Conservation (phyloP, 257 asterid species). For the Nicotiana benthamiana region DNA sequence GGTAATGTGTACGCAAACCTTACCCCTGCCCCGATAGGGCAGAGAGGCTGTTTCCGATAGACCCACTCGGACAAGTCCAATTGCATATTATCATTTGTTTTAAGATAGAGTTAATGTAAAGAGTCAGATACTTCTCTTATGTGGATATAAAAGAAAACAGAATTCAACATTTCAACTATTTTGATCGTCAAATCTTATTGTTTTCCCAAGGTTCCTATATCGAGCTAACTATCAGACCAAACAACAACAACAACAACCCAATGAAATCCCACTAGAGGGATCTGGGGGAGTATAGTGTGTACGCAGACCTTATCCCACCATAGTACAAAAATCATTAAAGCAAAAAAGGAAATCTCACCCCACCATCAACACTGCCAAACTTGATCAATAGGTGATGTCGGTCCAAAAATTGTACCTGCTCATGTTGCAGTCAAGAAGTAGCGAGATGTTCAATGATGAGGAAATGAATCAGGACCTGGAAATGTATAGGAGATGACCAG, state of each 20-base stretch:
- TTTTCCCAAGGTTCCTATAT: background rate
- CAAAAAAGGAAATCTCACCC: slow-evolving; percentile 53
- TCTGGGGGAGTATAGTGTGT: too few relatives aligned
- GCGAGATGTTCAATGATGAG: slow-evolving; percentile 1
- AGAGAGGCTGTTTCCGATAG: too few relatives aligned
- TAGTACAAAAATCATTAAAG: slow-evolving; percentile 7
- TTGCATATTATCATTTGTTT: background rate
- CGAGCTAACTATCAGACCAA: background rate
- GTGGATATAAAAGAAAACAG: background rate
- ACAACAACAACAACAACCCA: too few relatives aligned
- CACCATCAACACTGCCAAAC: slow-evolving; percentile 97
- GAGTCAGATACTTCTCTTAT: background rate
- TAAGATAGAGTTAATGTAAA: background rate
- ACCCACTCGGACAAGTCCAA: background rate
- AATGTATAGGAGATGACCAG: background rate
- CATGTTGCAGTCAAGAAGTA: slow-evolving; percentile 7
- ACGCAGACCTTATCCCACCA: background rate
- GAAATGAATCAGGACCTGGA: background rate
- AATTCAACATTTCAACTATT: background rate
- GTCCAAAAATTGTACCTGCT: slow-evolving; percentile 91
- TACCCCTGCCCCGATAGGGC: too few relatives aligned
- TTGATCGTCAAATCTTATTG: background rate
- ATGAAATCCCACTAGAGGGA: too few relatives aligned
- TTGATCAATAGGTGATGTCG: slow-evolving; percentile 85
- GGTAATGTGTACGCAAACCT: too few relatives aligned